phyloP scores from a whole-genome alignment of 2,329 filamentous ascomycete genomes.

The Sclerotinia borealis region DNA sequence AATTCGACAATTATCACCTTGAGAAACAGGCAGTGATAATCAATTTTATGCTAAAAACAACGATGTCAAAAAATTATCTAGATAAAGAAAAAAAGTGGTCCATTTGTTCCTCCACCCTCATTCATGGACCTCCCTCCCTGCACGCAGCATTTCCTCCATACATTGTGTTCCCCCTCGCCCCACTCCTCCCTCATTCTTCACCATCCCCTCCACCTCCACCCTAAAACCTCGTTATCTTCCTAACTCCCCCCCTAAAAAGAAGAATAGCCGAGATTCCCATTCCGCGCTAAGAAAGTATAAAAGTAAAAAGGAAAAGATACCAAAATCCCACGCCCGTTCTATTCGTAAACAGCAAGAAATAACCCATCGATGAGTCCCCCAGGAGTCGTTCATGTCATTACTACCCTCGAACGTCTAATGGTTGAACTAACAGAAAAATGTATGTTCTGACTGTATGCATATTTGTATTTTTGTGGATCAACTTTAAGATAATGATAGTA shows the following conservation, averaged over 20 bases:
- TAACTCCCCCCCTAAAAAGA: neutral
- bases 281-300: neutral
- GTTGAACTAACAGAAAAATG: neutral
- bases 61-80: neutral
- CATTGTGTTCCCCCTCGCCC: neutral
- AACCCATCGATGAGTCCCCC: neutral
- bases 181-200: neutral
- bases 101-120: neutral
- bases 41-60: neutral
- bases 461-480: neutral
- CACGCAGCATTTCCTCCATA: neutral
- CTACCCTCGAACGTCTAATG: constrained; percentile 4
- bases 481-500: neutral
- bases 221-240: neutral
- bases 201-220: neutral
- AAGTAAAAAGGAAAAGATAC: neutral
- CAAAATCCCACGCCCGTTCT: neutral
- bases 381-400: constrained; percentile 7
- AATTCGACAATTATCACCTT: neutral
- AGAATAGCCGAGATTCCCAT: neutral
- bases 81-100: neutral
- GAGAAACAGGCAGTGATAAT: neutral
- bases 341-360: constrained; percentile 2
- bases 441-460: neutral
- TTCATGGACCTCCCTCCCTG: too few relatives aligned